These are phyloP conservation scores for Linum trigynum DNA, from an alignment of 345 rosid species.

Conservation along the genomic window DNA sequence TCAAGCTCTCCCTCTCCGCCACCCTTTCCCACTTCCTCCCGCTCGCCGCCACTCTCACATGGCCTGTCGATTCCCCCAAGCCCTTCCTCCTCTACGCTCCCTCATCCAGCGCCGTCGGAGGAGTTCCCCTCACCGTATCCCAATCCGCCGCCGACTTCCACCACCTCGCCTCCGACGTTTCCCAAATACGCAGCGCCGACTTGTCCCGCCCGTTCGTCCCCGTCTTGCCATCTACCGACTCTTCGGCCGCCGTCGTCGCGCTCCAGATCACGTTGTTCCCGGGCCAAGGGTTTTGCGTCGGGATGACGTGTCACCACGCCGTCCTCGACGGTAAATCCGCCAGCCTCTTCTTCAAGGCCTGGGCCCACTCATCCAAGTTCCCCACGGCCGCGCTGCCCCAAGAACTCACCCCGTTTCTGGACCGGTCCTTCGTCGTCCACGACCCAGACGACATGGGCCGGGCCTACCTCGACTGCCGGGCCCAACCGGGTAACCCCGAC, in stretches of 20 bases:
- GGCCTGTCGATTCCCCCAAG: background rate
- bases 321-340: background rate
- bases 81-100: background rate
- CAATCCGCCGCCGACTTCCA: background rate
- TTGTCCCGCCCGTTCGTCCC: background rate
- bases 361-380: conserved; percentile 1
- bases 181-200: background rate
- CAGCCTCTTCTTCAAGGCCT: conserved; percentile 5
- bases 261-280: conserved; percentile 10
- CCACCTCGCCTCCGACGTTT: background rate
- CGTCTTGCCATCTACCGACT: background rate
- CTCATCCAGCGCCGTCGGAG: background rate
- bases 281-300: conserved; percentile 2
- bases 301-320: background rate
- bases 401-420: conserved; percentile 11
- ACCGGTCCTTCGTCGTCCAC: background rate
- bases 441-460: background rate
- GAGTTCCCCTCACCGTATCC: background rate
- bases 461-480: background rate
- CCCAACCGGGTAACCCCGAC: background rate
- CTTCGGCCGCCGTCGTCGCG: background rate
- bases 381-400: background rate
- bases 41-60: background rate
- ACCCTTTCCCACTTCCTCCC: background rate
- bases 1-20: background rate